Evolutionary conservation across 1,284 basidiomycete genomes (phyloP).

Genomic region (Ustilago sp.): DNA sequence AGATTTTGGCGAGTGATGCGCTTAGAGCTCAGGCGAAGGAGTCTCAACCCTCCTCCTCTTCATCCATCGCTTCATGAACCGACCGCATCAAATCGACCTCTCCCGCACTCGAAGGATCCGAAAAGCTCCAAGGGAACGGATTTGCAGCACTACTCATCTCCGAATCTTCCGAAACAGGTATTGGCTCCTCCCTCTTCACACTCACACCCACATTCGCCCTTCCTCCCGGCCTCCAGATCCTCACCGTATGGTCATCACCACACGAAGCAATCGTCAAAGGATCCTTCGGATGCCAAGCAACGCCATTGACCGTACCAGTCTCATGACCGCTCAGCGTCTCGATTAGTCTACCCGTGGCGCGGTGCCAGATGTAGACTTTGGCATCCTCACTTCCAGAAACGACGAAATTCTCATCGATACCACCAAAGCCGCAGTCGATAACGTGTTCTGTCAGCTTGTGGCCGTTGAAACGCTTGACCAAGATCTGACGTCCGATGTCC

Average conservation of each 20-base stretch:
- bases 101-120: conserved; percentile 23
- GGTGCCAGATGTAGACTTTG: conserved; percentile 94
- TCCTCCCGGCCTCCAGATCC: conserved; percentile 61
- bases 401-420: conserved; percentile 87
- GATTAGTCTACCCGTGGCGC: conserved; percentile 82
- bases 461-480: conserved; percentile 73
- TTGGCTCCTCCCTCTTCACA: conserved; percentile 15
- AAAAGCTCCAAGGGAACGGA: conserved; percentile 49
- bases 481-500: conserved; percentile 77
- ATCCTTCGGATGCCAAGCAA: conserved; percentile 89
- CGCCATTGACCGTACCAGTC: conserved; percentile 88
- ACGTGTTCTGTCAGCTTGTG: conserved; percentile 74
- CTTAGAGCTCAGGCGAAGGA: conserved; percentile 23
- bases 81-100: conserved; percentile 46
- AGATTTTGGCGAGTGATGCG: not conserved
- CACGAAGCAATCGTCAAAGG: conserved; percentile 85
- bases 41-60: conserved; percentile 15
- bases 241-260: conserved; percentile 65
- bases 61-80: conserved; percentile 44
- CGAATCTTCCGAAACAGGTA: conserved; percentile 46
- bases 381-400: conserved; percentile 86
- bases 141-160: conserved; percentile 44
- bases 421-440: conserved; percentile 93
- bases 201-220: not conserved
- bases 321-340: conserved; percentile 87